phyloP scores from a whole-genome alignment of 1,284 basidiomycete species.

The Chalciporus sp. region DNA sequence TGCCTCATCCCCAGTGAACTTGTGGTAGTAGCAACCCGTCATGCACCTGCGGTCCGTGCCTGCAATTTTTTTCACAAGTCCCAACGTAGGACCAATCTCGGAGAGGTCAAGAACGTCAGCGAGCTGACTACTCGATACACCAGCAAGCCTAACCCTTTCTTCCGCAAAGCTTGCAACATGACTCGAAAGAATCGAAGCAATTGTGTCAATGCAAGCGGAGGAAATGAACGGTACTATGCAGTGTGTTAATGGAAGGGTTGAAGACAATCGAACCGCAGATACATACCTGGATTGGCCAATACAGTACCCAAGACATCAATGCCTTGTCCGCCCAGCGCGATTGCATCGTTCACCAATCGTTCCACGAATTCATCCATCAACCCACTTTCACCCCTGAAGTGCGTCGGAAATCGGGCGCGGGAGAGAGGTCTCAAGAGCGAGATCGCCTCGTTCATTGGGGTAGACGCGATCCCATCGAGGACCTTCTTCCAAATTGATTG shows the following conservation, averaged over 20 bases:
- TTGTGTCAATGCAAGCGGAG: slow-evolving; percentile 14
- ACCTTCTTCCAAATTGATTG: slow-evolving; percentile 26
- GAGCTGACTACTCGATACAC: background rate
- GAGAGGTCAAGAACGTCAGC: background rate
- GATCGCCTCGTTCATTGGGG: slow-evolving; percentile 11
- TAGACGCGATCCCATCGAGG: slow-evolving; percentile 22
- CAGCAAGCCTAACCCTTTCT: slow-evolving; percentile 12
- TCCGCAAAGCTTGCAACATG: slow-evolving; percentile 17
- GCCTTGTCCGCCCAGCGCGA: background rate
- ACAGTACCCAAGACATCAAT: slow-evolving; percentile 10
- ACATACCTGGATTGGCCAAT: slow-evolving; percentile 22
- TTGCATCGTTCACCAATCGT: slow-evolving; percentile 12
- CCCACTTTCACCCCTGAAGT: slow-evolving; percentile 21
- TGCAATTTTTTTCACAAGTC: slow-evolving; percentile 16
- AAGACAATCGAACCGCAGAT: background rate
- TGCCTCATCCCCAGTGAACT: slow-evolving; percentile 22
- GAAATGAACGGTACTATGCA: slow-evolving; percentile 26
- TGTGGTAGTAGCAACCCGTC: slow-evolving; percentile 14
- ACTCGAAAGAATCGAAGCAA: slow-evolving; percentile 20
- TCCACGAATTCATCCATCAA: slow-evolving; percentile 27
- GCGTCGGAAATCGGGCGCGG: slow-evolving; percentile 16
- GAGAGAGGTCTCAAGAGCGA: slow-evolving; percentile 17
- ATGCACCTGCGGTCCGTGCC: slow-evolving; percentile 22
- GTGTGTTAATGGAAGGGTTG: slow-evolving; percentile 1
- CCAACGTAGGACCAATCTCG: slow-evolving; percentile 9